These are phyloP conservation scores for Pseudogymnoascus sp. DNA, from an alignment of 2,329 filamentous ascomycete genomes.

Conservation along the genomic window DNA sequence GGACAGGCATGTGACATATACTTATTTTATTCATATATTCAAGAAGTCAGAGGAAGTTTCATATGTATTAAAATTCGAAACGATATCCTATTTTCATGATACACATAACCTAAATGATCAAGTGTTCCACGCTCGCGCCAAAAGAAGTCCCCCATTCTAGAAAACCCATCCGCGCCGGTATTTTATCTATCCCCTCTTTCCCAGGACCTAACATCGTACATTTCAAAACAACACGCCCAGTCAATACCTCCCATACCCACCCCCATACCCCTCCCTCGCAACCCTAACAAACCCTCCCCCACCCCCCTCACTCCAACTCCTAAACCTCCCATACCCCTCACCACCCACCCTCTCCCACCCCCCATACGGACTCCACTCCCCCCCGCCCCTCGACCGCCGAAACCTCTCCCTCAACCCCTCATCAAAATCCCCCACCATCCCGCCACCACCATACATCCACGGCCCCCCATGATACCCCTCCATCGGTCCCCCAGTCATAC, in stretches of 20 bases:
- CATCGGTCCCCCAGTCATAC: not conserved
- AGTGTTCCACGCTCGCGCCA: not conserved
- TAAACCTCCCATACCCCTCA: not conserved
- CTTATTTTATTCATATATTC: not conserved
- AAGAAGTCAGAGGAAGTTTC: not conserved
- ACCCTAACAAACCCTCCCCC: not conserved
- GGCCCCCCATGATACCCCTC: not conserved
- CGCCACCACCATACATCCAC: not conserved
- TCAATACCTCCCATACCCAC: not conserved
- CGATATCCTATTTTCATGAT: not conserved
- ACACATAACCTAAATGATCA: not conserved
- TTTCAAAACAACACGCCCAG: not conserved
- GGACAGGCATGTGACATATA: not conserved
- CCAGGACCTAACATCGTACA: not conserved
- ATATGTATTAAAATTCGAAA: not conserved
- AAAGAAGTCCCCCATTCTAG: not conserved
- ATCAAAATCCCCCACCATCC: not conserved
- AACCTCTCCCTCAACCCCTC: not conserved
- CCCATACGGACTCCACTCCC: not conserved
- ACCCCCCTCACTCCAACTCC: not conserved
- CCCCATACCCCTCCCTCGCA: not conserved
- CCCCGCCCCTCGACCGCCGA: not conserved
- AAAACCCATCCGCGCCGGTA: not conserved
- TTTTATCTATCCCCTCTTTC: not conserved
- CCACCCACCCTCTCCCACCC: not conserved